These are phyloP conservation scores for Russula sp. DNA, from an alignment of 768 basidiomycete species.

Conservation along the genomic window DNA sequence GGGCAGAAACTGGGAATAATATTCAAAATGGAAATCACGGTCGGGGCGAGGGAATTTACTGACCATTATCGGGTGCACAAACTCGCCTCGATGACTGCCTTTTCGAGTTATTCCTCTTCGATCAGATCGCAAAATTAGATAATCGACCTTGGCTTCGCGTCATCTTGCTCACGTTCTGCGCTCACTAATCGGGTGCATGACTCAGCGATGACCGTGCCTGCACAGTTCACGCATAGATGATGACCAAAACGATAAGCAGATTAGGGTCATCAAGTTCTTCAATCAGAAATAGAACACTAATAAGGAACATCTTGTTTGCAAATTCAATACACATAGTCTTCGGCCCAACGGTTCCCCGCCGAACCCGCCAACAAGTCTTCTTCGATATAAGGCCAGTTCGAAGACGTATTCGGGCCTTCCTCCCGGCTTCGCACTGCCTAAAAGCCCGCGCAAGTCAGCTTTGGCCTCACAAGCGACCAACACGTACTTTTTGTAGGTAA, in stretches of 20 bases:
- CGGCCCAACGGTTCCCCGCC: slow-evolving; percentile 9
- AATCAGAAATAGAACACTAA: not conserved
- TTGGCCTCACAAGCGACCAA: not conserved
- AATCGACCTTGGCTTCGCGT: not conserved
- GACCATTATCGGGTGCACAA: no score
- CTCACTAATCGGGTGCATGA: not conserved
- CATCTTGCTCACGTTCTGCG: not conserved
- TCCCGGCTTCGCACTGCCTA: slow-evolving; percentile 22
- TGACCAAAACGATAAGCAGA: not conserved
- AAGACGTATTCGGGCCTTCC: slow-evolving; percentile 5
- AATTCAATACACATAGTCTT: slow-evolving; percentile 17
- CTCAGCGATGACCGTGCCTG: not conserved
- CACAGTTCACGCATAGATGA: not conserved
- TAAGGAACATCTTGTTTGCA: not conserved
- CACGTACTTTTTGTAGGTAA: slow-evolving; percentile 59
- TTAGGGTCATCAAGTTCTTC: not conserved
- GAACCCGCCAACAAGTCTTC: slow-evolving; percentile 12
- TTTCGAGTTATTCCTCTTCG: not conserved
- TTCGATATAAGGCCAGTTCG: slow-evolving; percentile 17
- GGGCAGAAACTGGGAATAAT: not conserved
- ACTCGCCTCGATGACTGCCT: not conserved
- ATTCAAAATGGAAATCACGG: not conserved
- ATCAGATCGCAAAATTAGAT: slow-evolving; percentile 4
- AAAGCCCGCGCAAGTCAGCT: not conserved
- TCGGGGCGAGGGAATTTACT: no score